phyloP scores from a whole-genome alignment of 1,139 yeast genomes.

The Lodderomyces theae region DNA sequence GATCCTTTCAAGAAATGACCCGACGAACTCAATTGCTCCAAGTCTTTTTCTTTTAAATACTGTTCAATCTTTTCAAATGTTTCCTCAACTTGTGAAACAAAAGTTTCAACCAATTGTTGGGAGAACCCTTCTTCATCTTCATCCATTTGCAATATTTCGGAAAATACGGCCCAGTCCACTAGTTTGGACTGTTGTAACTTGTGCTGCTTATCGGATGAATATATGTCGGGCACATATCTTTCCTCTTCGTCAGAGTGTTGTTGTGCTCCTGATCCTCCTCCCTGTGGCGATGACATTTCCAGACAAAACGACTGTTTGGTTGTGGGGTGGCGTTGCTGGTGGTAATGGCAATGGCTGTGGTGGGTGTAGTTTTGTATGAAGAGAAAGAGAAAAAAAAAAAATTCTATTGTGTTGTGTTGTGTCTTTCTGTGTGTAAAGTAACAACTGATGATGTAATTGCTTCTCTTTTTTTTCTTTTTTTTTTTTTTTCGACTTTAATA shows the following conservation, averaged over 20 bases:
- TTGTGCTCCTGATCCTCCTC: not conserved
- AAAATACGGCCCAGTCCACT: constrained; percentile 85
- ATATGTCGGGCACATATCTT: constrained; percentile 1
- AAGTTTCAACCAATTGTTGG: constrained; percentile 70
- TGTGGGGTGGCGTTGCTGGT: too few relatives aligned
- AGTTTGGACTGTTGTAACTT: constrained; percentile 54
- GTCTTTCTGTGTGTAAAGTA: too few relatives aligned
- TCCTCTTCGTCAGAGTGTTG: constrained; percentile 1
- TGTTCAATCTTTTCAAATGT: constrained; percentile 73
- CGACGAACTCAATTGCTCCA: constrained; percentile 63
- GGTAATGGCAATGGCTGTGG: too few relatives aligned
- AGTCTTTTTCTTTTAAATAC: constrained; percentile 46
- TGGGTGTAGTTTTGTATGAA: not conserved
- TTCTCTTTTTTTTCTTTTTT: too few relatives aligned
- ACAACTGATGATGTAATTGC: too few relatives aligned
- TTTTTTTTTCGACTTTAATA: too few relatives aligned
- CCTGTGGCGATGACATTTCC: not conserved
- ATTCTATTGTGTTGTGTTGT: too few relatives aligned
- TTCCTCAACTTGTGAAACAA: constrained; percentile 82
- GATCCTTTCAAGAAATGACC: constrained; percentile 96
- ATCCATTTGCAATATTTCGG: constrained; percentile 90
- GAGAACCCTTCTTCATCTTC: constrained; percentile 90
- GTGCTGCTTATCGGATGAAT: constrained; percentile 32
- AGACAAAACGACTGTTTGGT: not conserved
- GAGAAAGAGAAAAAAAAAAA: not conserved